Base-by-base conservation (phyloP, 2,329 filamentous ascomycete species). In the Xylaria sp. region DNA sequence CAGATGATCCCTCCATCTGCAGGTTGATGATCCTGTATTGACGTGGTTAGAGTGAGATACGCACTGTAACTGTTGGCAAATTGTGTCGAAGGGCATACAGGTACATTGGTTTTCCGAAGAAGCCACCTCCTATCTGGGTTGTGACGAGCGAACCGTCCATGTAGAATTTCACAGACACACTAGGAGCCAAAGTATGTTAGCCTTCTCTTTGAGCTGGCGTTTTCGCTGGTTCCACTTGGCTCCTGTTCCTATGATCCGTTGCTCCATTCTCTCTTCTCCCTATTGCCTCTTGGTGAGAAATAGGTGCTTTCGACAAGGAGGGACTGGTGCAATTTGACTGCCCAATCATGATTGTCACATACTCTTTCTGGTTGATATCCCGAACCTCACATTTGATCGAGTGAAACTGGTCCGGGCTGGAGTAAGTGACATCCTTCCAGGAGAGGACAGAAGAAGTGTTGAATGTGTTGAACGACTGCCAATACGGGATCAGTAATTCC, bases 131-230 rank as follows among this genome's bases (percentile, higher is more conserved):
- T 41, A 79, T 77, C 69, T 86, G 83, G 3, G 79, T 84, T 21
- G 80, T 77, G 7, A 84, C 70, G 37, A 81, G 72, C 27, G 68
- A 69, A 3, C 78, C 83, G 67, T 87, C 81, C 73, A 87, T 75
- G 67, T 80, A 86, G 69, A 85, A 87, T 62, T 79, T 81, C 0
- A 81, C 78, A n/a, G 76, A 74, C 9, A 85, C 79, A 69, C 64
- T 67, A 44, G n/a, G 53, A 25, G 13, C 29, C 23, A 43, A 15
- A 46, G 2, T 5, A 23, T 13, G 47, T 63, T 17, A 60, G n/a
- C 41, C 9, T 37, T 19, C 4, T 41, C 41, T 9, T 25, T 13
- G 37, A 44, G 10, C 5, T 8, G 3, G 27, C 19, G 15, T 17
- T 2, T 19, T 29, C 13, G 13, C 43, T 13, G 15, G 1, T 23